Base-by-base conservation (phyloP, 2,329 filamentous ascomycete genomes). In the Sarocladiaceae sp. region DNA sequence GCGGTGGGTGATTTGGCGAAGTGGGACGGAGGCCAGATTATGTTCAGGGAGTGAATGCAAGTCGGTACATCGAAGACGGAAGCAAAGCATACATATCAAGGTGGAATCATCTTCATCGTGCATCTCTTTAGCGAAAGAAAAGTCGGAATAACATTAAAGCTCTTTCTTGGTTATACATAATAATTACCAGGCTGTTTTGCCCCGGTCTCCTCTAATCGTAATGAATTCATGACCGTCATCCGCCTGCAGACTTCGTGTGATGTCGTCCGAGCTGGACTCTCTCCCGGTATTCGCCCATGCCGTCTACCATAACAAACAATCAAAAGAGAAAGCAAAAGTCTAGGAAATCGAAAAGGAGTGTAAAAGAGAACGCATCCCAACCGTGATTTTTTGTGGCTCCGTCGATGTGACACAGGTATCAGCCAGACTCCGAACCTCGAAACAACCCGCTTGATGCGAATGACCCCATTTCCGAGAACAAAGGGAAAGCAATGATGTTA, bases 21-120 rank as follows among this genome's bases (percentile, higher is more conserved):
- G 23, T 71, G 68, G 68, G 60, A 67, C 25, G 68, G 68, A 10
- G 68, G 69, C 1, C 47, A 60, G 7, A 54, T 71, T 54, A 71
- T 71, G 69, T 67, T 69, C 36, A 62, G 64, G 47, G 65, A 67
- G 52, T 70, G 59, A 51, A 56, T n/a, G n/a, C n/a, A n/a, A n/a
- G n/a, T n/a, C n/a, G n/a, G n/a, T n/a, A n/a, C n/a, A 44, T 12
- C 7, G 35, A 17, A 37, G 35, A 37, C 11, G 35, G 11, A n/a
- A 37, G 35, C 35, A 17, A 31, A 31, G 28, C 33, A 36, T 36
- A 17, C 33, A 36, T 36, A n/a, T n/a, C n/a, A n/a, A n/a, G n/a
- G n/a, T n/a, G n/a, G n/a, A n/a, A n/a, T n/a, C n/a, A n/a, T n/a
- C n/a, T n/a, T n/a, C n/a, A n/a, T n/a, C n/a, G n/a, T n/a, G n/a